Percentiles rank a stretch among this genome's conserved stretches.
Conservation (phyloP, 345 rosid species). For the Boechera retrofracta region DNA sequence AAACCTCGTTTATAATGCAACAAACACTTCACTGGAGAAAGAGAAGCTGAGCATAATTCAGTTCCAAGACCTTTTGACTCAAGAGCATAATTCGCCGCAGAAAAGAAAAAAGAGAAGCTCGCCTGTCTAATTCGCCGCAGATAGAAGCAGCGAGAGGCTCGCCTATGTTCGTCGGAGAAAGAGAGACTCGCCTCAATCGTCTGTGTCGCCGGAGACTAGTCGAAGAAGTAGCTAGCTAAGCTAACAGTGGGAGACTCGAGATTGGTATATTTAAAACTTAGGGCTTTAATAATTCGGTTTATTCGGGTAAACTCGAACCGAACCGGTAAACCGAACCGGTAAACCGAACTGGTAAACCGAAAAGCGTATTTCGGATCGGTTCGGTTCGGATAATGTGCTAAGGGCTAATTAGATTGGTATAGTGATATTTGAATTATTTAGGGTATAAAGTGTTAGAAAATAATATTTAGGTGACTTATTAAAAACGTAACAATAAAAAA, state of each 20-base stretch:
- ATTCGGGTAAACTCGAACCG: not conserved
- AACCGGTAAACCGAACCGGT: not conserved
- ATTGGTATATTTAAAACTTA: not conserved
- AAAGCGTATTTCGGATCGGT: not conserved
- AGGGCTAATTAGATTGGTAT: too few species aligned
- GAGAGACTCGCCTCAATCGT: not conserved
- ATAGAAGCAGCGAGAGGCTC: not conserved
- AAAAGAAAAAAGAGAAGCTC: not conserved
- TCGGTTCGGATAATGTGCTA: not conserved
- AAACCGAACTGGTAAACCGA: not conserved
- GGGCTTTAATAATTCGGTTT: not conserved
- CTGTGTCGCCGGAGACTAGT: not conserved
- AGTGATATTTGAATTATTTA: too few species aligned
- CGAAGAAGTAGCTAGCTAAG: not conserved
- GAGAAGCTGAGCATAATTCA: not conserved
- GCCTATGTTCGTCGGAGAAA: not conserved
- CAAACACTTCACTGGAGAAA: not conserved
- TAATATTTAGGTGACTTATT: not conserved
- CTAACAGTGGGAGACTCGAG: not conserved
- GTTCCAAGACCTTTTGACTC: too few species aligned
- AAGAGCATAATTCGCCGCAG: not conserved
- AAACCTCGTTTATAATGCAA: not conserved
- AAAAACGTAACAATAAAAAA: conserved; percentile 1
- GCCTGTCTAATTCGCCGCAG: not conserved
- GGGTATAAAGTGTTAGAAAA: conserved; percentile 29